Percentiles rank a stretch among this genome's conserved stretches.
phyloP scores from a whole-genome alignment of 352 stramenopile genomes.

The Phytophthora colocasiae region DNA sequence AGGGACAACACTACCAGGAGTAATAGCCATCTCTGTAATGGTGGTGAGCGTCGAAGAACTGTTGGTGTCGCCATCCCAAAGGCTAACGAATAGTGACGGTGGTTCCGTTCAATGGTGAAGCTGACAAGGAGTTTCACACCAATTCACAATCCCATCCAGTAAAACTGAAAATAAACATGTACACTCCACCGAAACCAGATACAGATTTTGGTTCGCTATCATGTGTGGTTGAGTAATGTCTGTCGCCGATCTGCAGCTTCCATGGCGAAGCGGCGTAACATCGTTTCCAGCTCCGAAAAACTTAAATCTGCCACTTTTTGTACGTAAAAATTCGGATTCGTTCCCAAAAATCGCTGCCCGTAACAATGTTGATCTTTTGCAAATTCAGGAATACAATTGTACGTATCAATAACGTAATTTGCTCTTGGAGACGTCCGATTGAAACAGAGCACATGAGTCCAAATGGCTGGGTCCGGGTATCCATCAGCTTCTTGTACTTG shows the following conservation, averaged over 20 bases:
- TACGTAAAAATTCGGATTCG: slow-evolving; percentile 17
- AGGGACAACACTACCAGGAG: slow-evolving; percentile 18
- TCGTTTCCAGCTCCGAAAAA: slow-evolving; percentile 18
- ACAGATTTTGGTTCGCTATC: no score
- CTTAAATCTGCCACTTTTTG: slow-evolving; percentile 21
- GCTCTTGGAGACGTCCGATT: slow-evolving; percentile 37
- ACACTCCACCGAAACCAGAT: no score
- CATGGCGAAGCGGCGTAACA: slow-evolving; percentile 21
- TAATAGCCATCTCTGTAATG: slow-evolving; percentile 14
- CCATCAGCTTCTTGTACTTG: slow-evolving; percentile 12
- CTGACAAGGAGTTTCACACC: slow-evolving; percentile 4
- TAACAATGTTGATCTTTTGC: slow-evolving; percentile 41
- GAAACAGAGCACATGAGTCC: slow-evolving; percentile 73
- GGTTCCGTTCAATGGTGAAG: background rate
- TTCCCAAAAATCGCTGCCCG: slow-evolving; percentile 31
- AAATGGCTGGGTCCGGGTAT: slow-evolving; percentile 53
- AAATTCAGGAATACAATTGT: slow-evolving; percentile 39
- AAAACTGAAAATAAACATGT: no score
- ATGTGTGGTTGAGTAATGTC: slow-evolving; percentile 1
- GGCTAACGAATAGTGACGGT: background rate
- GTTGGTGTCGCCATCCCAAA: slow-evolving; percentile 2
- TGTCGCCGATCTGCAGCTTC: slow-evolving; percentile 17
- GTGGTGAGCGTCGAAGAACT: slow-evolving; percentile 1
- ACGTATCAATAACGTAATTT: slow-evolving; percentile 65
- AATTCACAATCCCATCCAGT: background rate